Conservation (phyloP, 768 basidiomycete species). For the Leccinum truebloodii region DNA sequence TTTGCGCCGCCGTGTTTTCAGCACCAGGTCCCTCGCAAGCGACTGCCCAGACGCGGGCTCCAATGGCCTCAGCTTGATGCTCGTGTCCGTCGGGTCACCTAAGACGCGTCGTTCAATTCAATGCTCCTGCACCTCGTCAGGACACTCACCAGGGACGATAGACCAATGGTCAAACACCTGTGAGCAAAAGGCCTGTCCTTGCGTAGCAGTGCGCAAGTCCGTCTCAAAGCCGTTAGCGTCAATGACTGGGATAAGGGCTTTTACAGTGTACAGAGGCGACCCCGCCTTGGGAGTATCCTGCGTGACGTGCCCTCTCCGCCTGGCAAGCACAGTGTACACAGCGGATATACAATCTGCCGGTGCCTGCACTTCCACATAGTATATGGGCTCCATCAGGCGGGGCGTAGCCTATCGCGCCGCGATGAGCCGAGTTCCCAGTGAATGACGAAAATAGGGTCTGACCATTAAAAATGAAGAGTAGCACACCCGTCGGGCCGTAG, state of each 20-base stretch:
- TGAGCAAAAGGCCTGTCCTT: constrained; percentile 98
- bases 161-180: constrained; percentile 99
- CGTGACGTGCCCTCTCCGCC: constrained; percentile 98
- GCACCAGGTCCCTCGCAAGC: constrained; percentile 88
- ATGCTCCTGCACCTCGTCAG: background rate
- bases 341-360: constrained; percentile 99
- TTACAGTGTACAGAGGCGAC: constrained; percentile 96
- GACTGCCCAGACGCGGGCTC: constrained; percentile 98
- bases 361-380: constrained; percentile 99
- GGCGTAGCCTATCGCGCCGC: constrained; percentile 75
- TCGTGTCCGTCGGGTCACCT: constrained; percentile 98
- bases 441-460: constrained; percentile 31
- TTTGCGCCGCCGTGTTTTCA: constrained; percentile 95
- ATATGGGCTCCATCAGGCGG: constrained; percentile 94
- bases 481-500: constrained; percentile 97
- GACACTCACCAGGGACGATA: constrained; percentile 84
- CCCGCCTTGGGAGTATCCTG: constrained; percentile 98
- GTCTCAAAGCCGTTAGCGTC: constrained; percentile 99
- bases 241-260: constrained; percentile 97
- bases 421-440: constrained; percentile 2
- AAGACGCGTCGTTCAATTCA: constrained; percentile 1
- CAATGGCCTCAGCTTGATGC: constrained; percentile 92
- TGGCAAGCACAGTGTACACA: constrained; percentile 97
- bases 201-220: constrained; percentile 94
- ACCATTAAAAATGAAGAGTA: constrained; percentile 99